Evolutionary conservation across 2,329 filamentous ascomycete species (phyloP).

Genomic region (Pezicula rhizophila): DNA sequence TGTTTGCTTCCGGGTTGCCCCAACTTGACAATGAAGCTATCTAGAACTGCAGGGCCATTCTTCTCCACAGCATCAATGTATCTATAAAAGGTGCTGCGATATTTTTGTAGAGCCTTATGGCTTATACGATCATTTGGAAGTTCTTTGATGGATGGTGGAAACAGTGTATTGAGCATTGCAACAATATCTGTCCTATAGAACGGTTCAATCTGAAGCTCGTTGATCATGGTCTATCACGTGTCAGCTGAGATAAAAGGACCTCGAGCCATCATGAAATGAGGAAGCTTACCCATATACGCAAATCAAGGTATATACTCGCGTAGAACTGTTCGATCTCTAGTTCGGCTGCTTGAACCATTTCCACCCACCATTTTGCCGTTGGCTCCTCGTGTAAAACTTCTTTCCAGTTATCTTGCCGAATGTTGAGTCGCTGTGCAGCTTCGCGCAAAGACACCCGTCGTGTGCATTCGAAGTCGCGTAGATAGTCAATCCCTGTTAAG

Average conservation of each 20-base stretch:
- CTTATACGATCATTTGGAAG: slow-evolving; percentile 16
- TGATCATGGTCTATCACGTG: slow-evolving; percentile 17
- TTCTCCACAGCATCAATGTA: slow-evolving; percentile 14
- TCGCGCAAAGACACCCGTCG: slow-evolving; percentile 13
- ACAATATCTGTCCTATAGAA: slow-evolving; percentile 19
- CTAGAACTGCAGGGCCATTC: slow-evolving; percentile 8
- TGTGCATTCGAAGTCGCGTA: slow-evolving; percentile 20
- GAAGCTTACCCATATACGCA: slow-evolving; percentile 23
- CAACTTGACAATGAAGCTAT: slow-evolving; percentile 12
- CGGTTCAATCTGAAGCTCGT: slow-evolving; percentile 11
- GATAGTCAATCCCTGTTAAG: slow-evolving; percentile 21
- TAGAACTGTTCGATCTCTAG: slow-evolving; percentile 15
- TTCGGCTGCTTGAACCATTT: slow-evolving; percentile 16
- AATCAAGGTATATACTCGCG: slow-evolving; percentile 16
- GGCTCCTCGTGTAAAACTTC: slow-evolving; percentile 11
- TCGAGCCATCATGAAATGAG: neutral
- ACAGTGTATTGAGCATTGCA: slow-evolving; percentile 26
- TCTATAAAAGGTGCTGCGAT: slow-evolving; percentile 18
- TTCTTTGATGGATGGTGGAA: slow-evolving; percentile 19
- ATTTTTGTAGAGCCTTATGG: slow-evolving; percentile 10
- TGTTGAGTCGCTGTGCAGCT: slow-evolving; percentile 15
- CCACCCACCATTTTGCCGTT: slow-evolving; percentile 18
- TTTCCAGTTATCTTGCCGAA: slow-evolving; percentile 19
- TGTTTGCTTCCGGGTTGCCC: slow-evolving; percentile 11
- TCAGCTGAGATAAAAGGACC: slow-evolving; percentile 3